Evolutionary conservation across 1,139 yeast species (phyloP), one percentile per base, ranked within the genome.

Genomic region (Hanseniaspora gamundiae): DNA sequence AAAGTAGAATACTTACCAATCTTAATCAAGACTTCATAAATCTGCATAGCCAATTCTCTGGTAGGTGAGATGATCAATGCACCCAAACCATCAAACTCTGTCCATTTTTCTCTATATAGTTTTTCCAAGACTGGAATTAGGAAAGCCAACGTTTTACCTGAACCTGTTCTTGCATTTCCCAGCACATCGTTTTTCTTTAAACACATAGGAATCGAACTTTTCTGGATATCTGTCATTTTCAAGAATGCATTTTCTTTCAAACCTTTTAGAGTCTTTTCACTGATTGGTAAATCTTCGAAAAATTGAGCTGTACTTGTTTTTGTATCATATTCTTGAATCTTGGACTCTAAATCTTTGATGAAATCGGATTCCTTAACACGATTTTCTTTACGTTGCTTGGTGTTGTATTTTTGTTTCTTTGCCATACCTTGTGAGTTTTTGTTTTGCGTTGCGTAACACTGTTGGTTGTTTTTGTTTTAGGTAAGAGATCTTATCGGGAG

Each of bases 141-240:
- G 56, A 91, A 91, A 3, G 97, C 94, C 48, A 91, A 65, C 0
- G 99, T 91, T 61, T 91, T 91, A 41, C 99, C 99, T 1, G 95
- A 86, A 2, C 99, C 98, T 0, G 99, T 91, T 55, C 80, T 78
- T 17, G 98, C 98, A 20, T 96, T 94, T 24, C 88, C 97, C 53
- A 91, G 69, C 9, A 91, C 64, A 64, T 93, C 99, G 41, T 77
- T 71, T 0, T 94, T 93, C 54, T 83, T 78, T 49, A 91, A 67
- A 1, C 94, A 80, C 16, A 73, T 65, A 0, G 94, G 84, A 30
- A 91, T 84, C 4, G 95, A 72, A 44, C 77, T 78, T 52, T 73
- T 76, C 57, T 91, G 99, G 46, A 91, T 85, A 46, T 84, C 95
- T 0, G 98, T 91, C 66, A 87, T 62, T 20, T 78, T 72, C 3